Percentiles rank a stretch among this genome's conserved stretches.
phyloP scores from a whole-genome alignment of 306 rosid species.

The Delonix regia region DNA sequence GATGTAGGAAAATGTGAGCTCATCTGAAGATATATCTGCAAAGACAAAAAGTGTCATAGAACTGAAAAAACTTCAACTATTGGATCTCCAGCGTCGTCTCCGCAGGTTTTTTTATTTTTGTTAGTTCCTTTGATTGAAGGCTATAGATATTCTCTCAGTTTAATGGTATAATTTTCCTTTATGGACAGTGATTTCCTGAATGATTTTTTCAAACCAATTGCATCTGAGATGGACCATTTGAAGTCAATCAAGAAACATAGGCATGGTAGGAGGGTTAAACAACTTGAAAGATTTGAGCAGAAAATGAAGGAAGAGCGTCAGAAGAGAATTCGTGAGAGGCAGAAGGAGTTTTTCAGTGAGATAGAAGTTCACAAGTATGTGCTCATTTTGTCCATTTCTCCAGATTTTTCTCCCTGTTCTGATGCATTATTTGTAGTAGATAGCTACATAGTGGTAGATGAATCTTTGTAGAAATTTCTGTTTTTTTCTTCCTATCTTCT shows the following conservation, averaged over 20 bases:
- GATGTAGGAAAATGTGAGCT: conserved; percentile 84
- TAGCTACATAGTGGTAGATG: conserved; percentile 1
- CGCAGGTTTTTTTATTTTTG: conserved; percentile 57
- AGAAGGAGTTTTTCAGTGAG: conserved; percentile 95
- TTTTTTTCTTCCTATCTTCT: background rate
- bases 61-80: conserved; percentile 92
- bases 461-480: background rate
- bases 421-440: conserved; percentile 3
- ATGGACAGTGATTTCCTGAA: conserved; percentile 83
- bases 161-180: conserved; percentile 36
- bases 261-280: conserved; percentile 96
- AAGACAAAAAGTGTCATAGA: conserved; percentile 98
- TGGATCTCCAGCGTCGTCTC: conserved; percentile 95
- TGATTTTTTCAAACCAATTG: conserved; percentile 87
- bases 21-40: conserved; percentile 96
- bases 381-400: conserved; percentile 2
- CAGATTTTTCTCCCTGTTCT: conserved; percentile 3
- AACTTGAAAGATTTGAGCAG: conserved; percentile 91
- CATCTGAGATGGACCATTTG: conserved; percentile 78
- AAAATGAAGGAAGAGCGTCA: conserved; percentile 99
- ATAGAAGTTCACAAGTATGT: conserved; percentile 98
- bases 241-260: conserved; percentile 85
- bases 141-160: conserved; percentile 15
- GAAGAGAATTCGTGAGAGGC: conserved; percentile 96
- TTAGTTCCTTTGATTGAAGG: background rate